Base-by-base conservation (phyloP, 1,284 basidiomycete genomes). In the Boletus austroedulis region DNA sequence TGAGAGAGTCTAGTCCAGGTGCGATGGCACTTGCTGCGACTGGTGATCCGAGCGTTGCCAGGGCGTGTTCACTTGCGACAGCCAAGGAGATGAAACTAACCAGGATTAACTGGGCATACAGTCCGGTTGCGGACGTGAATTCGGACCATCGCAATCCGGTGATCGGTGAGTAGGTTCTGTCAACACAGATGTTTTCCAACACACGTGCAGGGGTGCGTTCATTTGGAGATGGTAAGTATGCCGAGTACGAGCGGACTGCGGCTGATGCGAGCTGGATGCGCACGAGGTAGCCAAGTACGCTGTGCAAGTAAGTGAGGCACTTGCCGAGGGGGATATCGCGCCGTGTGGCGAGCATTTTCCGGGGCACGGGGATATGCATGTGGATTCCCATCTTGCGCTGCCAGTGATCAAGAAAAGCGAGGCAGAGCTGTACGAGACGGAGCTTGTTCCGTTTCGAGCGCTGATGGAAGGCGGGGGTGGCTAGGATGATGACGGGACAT, bases 71-170 rank as follows among this genome's bases (percentile, higher is more conserved):
- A 9, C 65, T 68, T 41, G 82, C 80, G 0, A 80, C 80, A 1
- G 86, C 76, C 1, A 72, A 66, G 26, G 87, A 89, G 67, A 74
- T 89, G 60, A 80, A 77, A 53, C 70, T 81, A 43, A 82, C 77
- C 3, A 87, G 87, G 0, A 82, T 89, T 57, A 86, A 87, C 63
- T 89, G 87, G 86, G 80, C 76, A 9, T 89, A 81, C 63, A 81
- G 83, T 63, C 87, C 87, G 0, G 85, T 88, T 6, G 85, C 82
- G 15, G 87, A 89, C 64, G 80, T 89, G 41, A 89, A 89, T 64
- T 83, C 79, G 19, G 83, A 89, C 66, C 75, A 79, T 15, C 73
- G 77, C 41, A 89, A 89, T 65, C 87, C 87, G 9, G 85, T 89
- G 28, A 89, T 89, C 49, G 86, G 86, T 84, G 55, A 57, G 78